Conservation (phyloP, 768 basidiomycete species). For the Collybia sordida region DNA sequence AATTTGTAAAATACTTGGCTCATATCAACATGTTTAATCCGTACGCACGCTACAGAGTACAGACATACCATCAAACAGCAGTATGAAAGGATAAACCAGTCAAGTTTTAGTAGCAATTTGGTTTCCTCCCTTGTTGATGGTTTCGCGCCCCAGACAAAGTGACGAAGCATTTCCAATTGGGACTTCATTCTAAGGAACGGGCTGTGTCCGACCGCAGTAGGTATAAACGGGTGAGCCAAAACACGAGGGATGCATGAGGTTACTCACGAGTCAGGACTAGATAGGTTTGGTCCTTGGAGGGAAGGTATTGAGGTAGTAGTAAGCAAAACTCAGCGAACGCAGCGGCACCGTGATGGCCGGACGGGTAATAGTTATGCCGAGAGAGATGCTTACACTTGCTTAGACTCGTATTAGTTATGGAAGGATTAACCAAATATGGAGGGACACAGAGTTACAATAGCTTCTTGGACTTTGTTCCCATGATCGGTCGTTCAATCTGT, state of each 20-base stretch:
- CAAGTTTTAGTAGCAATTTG: conserved; percentile 55
- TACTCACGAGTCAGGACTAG: too few species aligned
- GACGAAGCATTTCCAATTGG: conserved; percentile 5
- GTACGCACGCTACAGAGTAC: conserved; percentile 10
- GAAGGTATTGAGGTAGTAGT: too few species aligned
- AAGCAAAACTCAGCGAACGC: too few species aligned
- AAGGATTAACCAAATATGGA: conserved; percentile 10
- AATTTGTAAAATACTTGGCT: conserved; percentile 63
- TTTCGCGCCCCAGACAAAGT: conserved; percentile 16
- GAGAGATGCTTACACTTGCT: conserved; percentile 5
- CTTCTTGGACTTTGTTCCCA: not conserved
- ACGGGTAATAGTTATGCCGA: not conserved
- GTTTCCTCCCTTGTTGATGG: conserved; percentile 33
- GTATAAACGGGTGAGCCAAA: too few species aligned
- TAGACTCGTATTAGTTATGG: conserved; percentile 7
- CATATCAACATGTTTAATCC: conserved; percentile 4
- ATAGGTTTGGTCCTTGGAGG: too few species aligned
- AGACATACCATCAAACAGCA: conserved; percentile 63
- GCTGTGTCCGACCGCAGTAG: not conserved
- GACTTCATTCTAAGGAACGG: conserved; percentile 1
- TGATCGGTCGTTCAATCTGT: conserved; percentile 5
- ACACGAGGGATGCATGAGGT: too few species aligned
- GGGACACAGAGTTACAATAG: conserved; percentile 3
- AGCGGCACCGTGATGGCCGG: too few species aligned
- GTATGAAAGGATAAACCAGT: conserved; percentile 71